Evolutionary conservation across 257 asterid genomes (phyloP).

Genomic region (Primulina eburnea): DNA sequence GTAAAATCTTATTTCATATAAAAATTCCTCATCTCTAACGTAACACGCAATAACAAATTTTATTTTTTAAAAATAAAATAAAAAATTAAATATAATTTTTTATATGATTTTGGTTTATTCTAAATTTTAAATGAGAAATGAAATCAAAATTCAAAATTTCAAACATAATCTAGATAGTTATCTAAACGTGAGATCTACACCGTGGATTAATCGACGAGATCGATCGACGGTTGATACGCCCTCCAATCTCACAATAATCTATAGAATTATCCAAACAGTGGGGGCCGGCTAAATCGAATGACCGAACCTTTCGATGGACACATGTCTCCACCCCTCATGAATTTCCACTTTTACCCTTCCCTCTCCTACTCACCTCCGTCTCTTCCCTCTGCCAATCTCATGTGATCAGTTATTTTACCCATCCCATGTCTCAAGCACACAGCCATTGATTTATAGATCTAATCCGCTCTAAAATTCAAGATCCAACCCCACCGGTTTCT

Average conservation of each 20-base stretch:
- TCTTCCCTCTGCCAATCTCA: constrained; percentile 52
- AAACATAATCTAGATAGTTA: neutral
- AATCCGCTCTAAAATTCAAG: constrained; percentile 1
- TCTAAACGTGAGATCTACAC: no score
- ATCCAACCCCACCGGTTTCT: neutral
- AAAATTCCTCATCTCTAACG: no score
- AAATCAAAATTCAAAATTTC: no score
- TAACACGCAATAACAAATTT: no score
- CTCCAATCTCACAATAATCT: neutral
- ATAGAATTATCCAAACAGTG: neutral
- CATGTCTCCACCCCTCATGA: constrained; percentile 29
- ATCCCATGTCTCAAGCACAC: constrained; percentile 22
- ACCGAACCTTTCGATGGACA: constrained; percentile 26
- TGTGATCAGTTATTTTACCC: constrained; percentile 49
- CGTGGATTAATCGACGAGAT: neutral
- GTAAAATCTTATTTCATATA: no score
- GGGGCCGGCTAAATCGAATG: neutral
- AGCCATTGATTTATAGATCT: constrained; percentile 38
- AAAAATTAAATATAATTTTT: no score
- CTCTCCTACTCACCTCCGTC: constrained; percentile 70
- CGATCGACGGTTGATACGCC: neutral
- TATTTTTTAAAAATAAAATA: no score
- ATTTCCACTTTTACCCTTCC: constrained; percentile 56
- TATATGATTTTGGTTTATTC: no score
- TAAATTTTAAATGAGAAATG: no score